A percentile compares a stretch with the other conserved stretches of the same genome.
phyloP scores from a whole-genome alignment of 495 filamentous ascomycete species.

The Glutinoglossum americanum region DNA sequence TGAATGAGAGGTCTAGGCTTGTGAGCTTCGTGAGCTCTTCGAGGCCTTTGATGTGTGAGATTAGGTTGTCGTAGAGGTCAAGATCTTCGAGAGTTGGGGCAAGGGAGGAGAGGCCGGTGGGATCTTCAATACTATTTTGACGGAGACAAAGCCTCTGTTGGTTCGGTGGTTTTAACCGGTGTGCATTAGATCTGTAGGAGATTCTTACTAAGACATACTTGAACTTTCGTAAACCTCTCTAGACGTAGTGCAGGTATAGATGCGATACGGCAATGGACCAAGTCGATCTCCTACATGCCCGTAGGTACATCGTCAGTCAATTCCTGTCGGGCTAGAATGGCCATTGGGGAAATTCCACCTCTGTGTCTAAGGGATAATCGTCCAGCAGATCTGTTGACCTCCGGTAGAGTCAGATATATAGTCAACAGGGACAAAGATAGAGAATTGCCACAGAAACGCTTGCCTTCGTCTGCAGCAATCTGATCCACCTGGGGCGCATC shows the following conservation, averaged over 20 bases:
- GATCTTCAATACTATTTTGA: constrained; percentile 70
- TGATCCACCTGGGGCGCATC: constrained; percentile 54
- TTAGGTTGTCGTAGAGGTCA: constrained; percentile 96
- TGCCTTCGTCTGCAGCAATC: constrained; percentile 68
- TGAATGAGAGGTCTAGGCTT: constrained; percentile 83
- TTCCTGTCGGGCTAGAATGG: not conserved
- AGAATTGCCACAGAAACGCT: constrained; percentile 6
- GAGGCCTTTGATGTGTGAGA: constrained; percentile 66
- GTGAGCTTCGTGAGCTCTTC: constrained; percentile 54
- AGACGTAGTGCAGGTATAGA: constrained; percentile 60
- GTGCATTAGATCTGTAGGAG: not conserved
- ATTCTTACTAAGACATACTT: constrained; percentile 20
- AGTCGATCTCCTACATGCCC: constrained; percentile 55
- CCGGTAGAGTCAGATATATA: not conserved
- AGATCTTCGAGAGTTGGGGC: constrained; percentile 52
- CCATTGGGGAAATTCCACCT: constrained; percentile 20
- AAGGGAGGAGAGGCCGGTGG: constrained; percentile 46
- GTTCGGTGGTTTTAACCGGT: not conserved
- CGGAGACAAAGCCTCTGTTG: constrained; percentile 69
- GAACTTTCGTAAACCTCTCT: constrained; percentile 58
- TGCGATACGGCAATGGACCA: constrained; percentile 63
- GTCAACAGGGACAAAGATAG: constrained; percentile 7
- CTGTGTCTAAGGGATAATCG: constrained; percentile 35
- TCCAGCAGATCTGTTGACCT: constrained; percentile 36
- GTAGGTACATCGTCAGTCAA: not conserved